Evolutionary conservation across 192 early-diverging fungal genomes (phyloP).

Genomic region (Hyaloraphidium curvatum): DNA sequence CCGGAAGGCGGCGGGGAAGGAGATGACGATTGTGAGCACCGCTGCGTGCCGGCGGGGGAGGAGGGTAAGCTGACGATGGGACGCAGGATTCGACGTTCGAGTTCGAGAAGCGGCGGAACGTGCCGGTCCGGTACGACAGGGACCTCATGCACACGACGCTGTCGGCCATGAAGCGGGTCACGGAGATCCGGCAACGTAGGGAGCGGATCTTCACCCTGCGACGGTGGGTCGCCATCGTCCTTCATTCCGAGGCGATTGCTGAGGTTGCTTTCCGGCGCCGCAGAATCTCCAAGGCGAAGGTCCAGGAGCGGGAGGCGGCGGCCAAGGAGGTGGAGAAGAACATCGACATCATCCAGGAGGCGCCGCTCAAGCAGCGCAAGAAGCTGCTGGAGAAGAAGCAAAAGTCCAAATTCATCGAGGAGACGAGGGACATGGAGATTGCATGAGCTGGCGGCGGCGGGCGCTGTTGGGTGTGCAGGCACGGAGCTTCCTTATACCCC

Average conservation of each 20-base stretch:
- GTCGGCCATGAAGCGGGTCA: constrained; percentile 95
- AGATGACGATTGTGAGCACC: constrained; percentile 84
- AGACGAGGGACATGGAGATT: constrained; percentile 46
- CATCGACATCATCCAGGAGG: constrained; percentile 17
- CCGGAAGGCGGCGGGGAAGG: constrained; percentile 94
- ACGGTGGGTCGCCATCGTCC: neutral
- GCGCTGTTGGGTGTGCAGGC: no score
- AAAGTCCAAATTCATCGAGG: no score
- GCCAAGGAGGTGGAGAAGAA: constrained; percentile 45
- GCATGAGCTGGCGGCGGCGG: no score
- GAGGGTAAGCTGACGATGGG: constrained; percentile 4
- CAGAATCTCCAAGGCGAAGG: constrained; percentile 47
- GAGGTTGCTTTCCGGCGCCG: neutral
- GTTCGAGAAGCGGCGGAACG: constrained; percentile 95
- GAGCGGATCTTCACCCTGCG: constrained; percentile 28
- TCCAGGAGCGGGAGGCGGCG: constrained; percentile 34
- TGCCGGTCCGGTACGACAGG: constrained; percentile 94
- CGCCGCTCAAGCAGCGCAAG: no score
- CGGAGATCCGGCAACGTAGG: constrained; percentile 82
- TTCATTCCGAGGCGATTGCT: neutral
- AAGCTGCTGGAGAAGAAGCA: no score
- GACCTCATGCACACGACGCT: constrained; percentile 90
- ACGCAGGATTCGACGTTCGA: constrained; percentile 79
- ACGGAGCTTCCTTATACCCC: no score
- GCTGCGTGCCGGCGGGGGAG: neutral